These are phyloP conservation scores for Pythium aquatile DNA, from an alignment of 352 stramenopile genomes.

Conservation along the genomic window DNA sequence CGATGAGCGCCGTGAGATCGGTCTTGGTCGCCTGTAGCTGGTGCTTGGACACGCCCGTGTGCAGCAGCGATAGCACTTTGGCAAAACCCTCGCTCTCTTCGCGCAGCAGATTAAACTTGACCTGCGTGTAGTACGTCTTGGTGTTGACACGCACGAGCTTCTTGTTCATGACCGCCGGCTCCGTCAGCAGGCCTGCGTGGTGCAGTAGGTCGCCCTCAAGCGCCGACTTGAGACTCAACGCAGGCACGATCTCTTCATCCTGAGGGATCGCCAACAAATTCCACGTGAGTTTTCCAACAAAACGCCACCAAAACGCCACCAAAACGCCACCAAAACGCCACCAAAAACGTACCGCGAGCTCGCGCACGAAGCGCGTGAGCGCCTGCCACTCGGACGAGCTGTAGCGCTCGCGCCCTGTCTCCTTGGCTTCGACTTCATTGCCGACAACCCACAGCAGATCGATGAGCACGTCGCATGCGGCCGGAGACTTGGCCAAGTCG, in stretches of 20 bases:
- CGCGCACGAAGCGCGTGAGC: slow-evolving; percentile 58
- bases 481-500: slow-evolving; percentile 38
- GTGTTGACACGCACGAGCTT: slow-evolving; percentile 86
- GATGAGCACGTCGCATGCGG: slow-evolving; percentile 53
- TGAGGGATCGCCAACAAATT: slow-evolving; percentile 5
- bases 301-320: slow-evolving; percentile 6
- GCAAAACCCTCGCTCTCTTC: slow-evolving; percentile 97
- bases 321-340: not conserved
- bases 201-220: slow-evolving; percentile 81
- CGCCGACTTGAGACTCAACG: slow-evolving; percentile 51
- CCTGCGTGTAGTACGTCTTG: slow-evolving; percentile 92
- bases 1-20: slow-evolving; percentile 75
- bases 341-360: slow-evolving; percentile 37
- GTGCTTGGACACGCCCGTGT: slow-evolving; percentile 61
- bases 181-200: slow-evolving; percentile 48
- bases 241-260: slow-evolving; percentile 68
- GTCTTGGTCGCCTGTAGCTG: slow-evolving; percentile 69
- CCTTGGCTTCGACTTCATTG: slow-evolving; percentile 74
- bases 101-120: slow-evolving; percentile 96
- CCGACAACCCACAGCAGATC: slow-evolving; percentile 75
- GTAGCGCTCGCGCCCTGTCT: slow-evolving; percentile 66
- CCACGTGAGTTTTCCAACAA: not conserved
- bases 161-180: slow-evolving; percentile 56
- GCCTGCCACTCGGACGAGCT: slow-evolving; percentile 70
- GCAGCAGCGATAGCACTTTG: slow-evolving; percentile 88